Conservation (phyloP, 352 stramenopile genomes). For the Globisporangium parvum region DNA sequence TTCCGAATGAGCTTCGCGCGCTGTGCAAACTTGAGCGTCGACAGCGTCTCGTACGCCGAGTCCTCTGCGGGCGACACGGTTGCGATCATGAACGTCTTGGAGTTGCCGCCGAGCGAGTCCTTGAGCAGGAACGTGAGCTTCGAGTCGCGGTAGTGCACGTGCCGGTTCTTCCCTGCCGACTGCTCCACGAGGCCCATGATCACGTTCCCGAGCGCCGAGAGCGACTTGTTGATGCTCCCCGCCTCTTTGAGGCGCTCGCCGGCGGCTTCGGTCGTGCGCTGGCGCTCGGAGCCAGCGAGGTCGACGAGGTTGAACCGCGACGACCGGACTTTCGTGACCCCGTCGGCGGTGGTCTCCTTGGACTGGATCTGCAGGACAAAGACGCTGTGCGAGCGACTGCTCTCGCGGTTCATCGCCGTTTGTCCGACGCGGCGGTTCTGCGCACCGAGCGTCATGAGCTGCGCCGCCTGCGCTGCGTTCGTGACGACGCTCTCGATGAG, state of each 20-base stretch:
- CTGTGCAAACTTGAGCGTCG: conserved; percentile 82
- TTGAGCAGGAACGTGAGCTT: conserved; percentile 85
- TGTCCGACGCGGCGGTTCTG: conserved; percentile 75
- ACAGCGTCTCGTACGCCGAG: conserved; percentile 80
- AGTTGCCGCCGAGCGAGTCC: conserved; percentile 80
- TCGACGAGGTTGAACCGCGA: conserved; percentile 98
- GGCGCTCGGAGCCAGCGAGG: conserved; percentile 96
- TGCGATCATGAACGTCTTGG: conserved; percentile 85
- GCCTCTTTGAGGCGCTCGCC: conserved; percentile 95
- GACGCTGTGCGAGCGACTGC: conserved; percentile 78
- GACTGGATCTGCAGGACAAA: conserved; percentile 81
- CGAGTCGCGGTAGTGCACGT: conserved; percentile 83
- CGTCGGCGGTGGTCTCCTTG: conserved; percentile 45
- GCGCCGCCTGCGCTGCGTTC: conserved; percentile 53
- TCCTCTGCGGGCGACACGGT: conserved; percentile 80
- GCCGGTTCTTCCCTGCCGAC: conserved; percentile 69
- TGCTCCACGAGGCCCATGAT: conserved; percentile 89
- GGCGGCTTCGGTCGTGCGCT: conserved; percentile 92
- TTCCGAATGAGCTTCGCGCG: conserved; percentile 84
- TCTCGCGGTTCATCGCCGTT: conserved; percentile 84
- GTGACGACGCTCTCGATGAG: conserved; percentile 70
- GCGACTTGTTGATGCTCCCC: conserved; percentile 95
- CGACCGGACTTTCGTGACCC: conserved; percentile 56
- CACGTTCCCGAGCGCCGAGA: conserved; percentile 94
- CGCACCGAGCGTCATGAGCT: conserved; percentile 70